Evolutionary conservation across 108 stramenopile genomes (phyloP).

Genomic region (Asterionellopsis glacialis): DNA sequence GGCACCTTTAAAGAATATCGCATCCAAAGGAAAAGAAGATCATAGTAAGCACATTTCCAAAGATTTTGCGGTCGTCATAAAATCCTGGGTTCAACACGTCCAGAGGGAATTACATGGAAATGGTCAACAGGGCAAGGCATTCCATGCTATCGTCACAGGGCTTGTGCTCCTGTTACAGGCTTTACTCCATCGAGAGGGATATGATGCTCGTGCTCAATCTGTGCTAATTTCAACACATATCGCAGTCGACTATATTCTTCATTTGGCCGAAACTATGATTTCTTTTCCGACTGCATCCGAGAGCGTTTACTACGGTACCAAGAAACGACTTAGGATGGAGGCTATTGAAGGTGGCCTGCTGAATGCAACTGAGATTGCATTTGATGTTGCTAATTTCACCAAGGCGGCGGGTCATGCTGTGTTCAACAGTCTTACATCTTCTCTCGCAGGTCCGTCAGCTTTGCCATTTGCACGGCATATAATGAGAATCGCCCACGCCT

Average conservation of each 20-base stretch:
- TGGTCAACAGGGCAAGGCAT: slow-evolving; percentile 2
- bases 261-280: slow-evolving; percentile 28
- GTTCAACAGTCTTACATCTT: slow-evolving; percentile 14
- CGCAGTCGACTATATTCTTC: slow-evolving; percentile 8
- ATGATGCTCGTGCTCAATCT: neutral
- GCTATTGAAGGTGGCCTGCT: slow-evolving; percentile 31
- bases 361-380: slow-evolving; percentile 25
- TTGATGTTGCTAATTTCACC: slow-evolving; percentile 24
- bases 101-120: slow-evolving; percentile 13
- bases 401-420: slow-evolving; percentile 33
- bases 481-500: slow-evolving; percentile 29
- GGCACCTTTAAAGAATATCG: slow-evolving; percentile 17
- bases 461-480: slow-evolving; percentile 35
- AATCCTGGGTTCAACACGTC: slow-evolving; percentile 19
- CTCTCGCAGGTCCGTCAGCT: slow-evolving; percentile 21
- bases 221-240: neutral
- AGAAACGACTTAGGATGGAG: slow-evolving; percentile 40
- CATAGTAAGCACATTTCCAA: slow-evolving; percentile 4
- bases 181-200: slow-evolving; percentile 9
- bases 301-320: slow-evolving; percentile 33
- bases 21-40: neutral
- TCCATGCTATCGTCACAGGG: slow-evolving; percentile 19
- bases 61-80: slow-evolving; percentile 2
- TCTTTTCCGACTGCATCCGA: slow-evolving; percentile 45
- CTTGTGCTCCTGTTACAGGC: slow-evolving; percentile 5